Evolutionary conservation across 1,284 basidiomycete genomes (phyloP).

Genomic region (Boletellus deceptivus): DNA sequence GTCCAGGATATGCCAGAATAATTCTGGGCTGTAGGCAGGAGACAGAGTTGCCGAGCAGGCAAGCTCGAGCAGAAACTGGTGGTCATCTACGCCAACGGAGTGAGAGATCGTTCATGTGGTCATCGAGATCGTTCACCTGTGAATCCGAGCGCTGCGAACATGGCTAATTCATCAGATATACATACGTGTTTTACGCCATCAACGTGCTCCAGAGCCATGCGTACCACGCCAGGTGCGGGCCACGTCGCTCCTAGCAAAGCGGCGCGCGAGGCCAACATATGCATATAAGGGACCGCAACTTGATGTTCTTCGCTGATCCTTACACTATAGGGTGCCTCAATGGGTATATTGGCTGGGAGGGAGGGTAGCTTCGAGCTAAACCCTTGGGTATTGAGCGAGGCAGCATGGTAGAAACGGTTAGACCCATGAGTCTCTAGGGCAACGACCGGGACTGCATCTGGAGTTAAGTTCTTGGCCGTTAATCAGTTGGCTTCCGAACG

Average conservation of each 20-base stretch:
- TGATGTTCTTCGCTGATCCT: slow-evolving; percentile 38
- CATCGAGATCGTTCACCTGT: slow-evolving; percentile 42
- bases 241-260: slow-evolving; percentile 69
- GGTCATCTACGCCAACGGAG: slow-evolving; percentile 51
- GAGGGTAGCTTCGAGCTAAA: slow-evolving; percentile 36
- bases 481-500: slow-evolving; percentile 20
- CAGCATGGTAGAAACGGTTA: slow-evolving; percentile 70
- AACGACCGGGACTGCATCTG: slow-evolving; percentile 54
- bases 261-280: slow-evolving; percentile 58
- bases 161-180: slow-evolving; percentile 65
- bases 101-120: slow-evolving; percentile 6
- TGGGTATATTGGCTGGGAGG: slow-evolving; percentile 30
- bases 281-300: slow-evolving; percentile 55
- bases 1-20: slow-evolving; percentile 45
- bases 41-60: slow-evolving; percentile 68
- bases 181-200: slow-evolving; percentile 57
- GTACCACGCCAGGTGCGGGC: slow-evolving; percentile 57
- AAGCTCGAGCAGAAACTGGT: slow-evolving; percentile 70
- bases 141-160: slow-evolving; percentile 55
- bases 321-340: slow-evolving; percentile 31
- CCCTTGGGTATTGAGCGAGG: slow-evolving; percentile 52
- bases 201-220: slow-evolving; percentile 56
- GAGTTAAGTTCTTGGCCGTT: slow-evolving; percentile 6
- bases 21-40: slow-evolving; percentile 54
- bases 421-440: slow-evolving; percentile 68